Evolutionary conservation across 345 rosid species (phyloP).

Genomic region (Theobroma cacao): DNA sequence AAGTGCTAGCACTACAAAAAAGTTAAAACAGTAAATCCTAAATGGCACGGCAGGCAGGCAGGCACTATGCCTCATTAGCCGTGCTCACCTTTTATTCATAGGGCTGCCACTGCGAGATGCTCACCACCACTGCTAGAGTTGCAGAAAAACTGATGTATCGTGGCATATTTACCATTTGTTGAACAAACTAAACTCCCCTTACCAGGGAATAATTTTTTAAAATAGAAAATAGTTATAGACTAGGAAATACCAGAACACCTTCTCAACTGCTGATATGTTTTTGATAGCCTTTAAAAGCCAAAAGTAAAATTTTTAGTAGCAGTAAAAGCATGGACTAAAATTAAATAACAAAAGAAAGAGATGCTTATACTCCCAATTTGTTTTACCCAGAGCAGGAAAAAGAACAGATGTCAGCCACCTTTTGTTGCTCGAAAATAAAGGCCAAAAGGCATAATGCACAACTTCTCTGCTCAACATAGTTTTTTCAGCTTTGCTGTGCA

Average conservation of each 20-base stretch:
- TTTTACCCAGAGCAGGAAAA: conserved; percentile 57
- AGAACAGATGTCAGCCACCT: conserved; percentile 49
- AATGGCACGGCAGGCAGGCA: conserved; percentile 88
- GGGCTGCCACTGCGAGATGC: conserved; percentile 81
- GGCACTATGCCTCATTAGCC: conserved; percentile 78
- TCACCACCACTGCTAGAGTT: conserved; percentile 93
- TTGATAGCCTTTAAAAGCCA: conserved; percentile 74
- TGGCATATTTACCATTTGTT: conserved; percentile 68
- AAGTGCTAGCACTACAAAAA: conserved; percentile 30
- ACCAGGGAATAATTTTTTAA: conserved; percentile 81
- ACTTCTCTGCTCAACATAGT: conserved; percentile 52
- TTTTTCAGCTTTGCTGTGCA: conserved; percentile 44
- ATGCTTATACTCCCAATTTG: conserved; percentile 60
- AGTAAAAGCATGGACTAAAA: conserved; percentile 41
- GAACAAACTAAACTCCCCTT: conserved; percentile 83
- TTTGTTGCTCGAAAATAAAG: conserved; percentile 51
- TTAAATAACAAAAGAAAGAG: conserved; percentile 49
- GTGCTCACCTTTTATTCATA: conserved; percentile 93
- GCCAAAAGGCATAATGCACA: conserved; percentile 44
- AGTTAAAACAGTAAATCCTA: conserved; percentile 44
- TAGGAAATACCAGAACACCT: conserved; percentile 76
- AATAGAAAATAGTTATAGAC: conserved; percentile 32
- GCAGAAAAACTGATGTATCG: conserved; percentile 78
- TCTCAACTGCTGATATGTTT: conserved; percentile 75
- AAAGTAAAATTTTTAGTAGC: conserved; percentile 54